Evolutionary conservation across 495 filamentous ascomycete species (phyloP), one percentile per base, ranked within the genome.

Genomic region (Hypoxylon cercidicola): DNA sequence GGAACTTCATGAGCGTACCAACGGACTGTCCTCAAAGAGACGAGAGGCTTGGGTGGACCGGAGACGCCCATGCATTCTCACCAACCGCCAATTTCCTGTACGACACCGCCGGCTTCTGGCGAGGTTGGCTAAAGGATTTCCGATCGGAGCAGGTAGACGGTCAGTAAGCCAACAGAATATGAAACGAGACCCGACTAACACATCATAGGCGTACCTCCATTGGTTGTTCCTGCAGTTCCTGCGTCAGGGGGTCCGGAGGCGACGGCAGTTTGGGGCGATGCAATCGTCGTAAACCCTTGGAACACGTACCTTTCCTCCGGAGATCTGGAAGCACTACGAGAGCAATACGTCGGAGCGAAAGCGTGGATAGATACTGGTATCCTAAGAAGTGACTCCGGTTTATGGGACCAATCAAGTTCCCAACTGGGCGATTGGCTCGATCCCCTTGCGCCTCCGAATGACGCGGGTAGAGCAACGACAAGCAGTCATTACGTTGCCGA

Each of bases 11-110:
- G 51, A 73, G 68, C 16, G 70, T 86, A 0, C 84, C 83, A 1
- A 87, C 80, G 0, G 84, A 87, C 52, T 86, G 83, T 56, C 83
- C 83, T 0, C 81, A 84, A 55, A 76, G 84, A 34, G 84, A 87
- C 49, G 84, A 87, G 60, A 74, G 83, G 3, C 58, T 87, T 9
- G 84, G 84, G 0, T 87, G 83, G 84, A 85, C 84, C 0, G 84
- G 82, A 1, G 83, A 85, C 51, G 74, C 79, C 9, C 77, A 83
- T 45, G 75, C 79, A 1, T 85, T 87, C 63, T 67, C 75, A 0
- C 77, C 78, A 0, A 79, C 83, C 0, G 81, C 81, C 0, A 79
- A 76, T 52, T 85, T 79, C 49, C 68, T 85, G 0, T 85, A 84
- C 65, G 68, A 83, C 52, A 80, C 82, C 0, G 60, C 74, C 0